Conservation (phyloP, 139 green algal genomes). For the Chlorella sp. region DNA sequence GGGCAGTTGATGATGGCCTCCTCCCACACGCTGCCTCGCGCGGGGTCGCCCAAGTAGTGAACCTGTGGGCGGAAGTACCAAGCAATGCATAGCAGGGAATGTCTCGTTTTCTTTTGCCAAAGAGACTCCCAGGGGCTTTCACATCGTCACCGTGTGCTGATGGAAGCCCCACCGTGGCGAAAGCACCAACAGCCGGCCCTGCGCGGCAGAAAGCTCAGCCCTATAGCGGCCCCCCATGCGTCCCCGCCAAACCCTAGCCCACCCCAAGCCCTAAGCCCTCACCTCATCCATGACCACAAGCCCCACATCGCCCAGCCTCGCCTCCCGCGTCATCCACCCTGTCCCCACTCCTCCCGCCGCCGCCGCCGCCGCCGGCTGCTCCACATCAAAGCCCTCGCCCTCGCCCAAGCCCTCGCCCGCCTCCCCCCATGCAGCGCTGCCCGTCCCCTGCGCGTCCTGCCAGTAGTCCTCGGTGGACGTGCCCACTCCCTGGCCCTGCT, state of each 20-base stretch:
- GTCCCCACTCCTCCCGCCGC: neutral
- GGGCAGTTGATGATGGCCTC: constrained; percentile 97
- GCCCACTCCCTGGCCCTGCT: too few species aligned
- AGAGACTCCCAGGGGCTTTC: neutral
- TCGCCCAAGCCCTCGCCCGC: neutral
- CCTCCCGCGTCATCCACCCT: constrained; percentile 24
- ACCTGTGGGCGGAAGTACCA: constrained; percentile 38
- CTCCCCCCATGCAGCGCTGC: neutral
- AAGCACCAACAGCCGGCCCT: neutral
- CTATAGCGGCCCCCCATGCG: neutral
- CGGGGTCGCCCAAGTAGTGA: constrained; percentile 77
- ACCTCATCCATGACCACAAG: constrained; percentile 95
- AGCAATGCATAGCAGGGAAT: neutral
- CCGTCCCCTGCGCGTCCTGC: neutral
- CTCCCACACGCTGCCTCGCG: constrained; percentile 91
- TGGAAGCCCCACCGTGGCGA: too few species aligned
- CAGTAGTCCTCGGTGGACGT: neutral
- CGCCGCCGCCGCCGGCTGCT: neutral
- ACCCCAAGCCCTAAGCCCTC: neutral
- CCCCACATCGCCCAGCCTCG: constrained; percentile 74
- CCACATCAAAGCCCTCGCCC: neutral
- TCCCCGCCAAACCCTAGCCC: neutral
- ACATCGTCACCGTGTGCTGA: neutral
- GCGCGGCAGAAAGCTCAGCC: neutral
- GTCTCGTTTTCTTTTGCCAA: neutral